phyloP scores from a whole-genome alignment of 2,329 filamentous ascomycete genomes.

The Camptophora hylomeconis region DNA sequence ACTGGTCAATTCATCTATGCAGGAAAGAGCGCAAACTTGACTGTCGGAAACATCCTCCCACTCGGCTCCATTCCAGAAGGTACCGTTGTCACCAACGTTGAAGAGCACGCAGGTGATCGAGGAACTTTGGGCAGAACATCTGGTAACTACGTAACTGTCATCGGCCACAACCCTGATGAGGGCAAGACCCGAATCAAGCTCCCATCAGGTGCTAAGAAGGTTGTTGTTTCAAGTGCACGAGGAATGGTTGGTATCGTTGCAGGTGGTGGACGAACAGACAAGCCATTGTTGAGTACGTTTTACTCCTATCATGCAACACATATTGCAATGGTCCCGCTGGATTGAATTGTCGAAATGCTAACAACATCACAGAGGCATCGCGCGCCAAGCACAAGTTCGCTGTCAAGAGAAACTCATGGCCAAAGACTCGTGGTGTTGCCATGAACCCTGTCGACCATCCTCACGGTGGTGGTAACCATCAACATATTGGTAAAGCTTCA shows the following conservation, averaged over 20 bases:
- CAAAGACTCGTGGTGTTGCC: conserved; percentile 99
- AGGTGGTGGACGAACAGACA: conserved; percentile 98
- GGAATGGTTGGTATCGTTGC: conserved; percentile 99
- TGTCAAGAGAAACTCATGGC: conserved; percentile 99
- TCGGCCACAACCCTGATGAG: conserved; percentile 96
- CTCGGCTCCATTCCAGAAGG: conserved; percentile 91
- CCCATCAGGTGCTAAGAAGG: conserved; percentile 97
- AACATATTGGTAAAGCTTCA: conserved; percentile 99
- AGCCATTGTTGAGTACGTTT: conserved; percentile 77
- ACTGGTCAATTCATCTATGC: conserved; percentile 99
- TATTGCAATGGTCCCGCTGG: too few species aligned
- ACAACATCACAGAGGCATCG: conserved; percentile 70
- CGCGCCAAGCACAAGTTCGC: conserved; percentile 99
- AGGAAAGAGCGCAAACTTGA: conserved; percentile 95
- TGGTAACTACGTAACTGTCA: conserved; percentile 97
- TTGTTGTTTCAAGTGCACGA: conserved; percentile 79
- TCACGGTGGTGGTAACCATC: conserved; percentile 99
- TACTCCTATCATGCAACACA: too few species aligned
- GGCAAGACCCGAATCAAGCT: conserved; percentile 99
- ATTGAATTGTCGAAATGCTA: conserved; percentile 9
- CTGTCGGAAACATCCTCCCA: conserved; percentile 94
- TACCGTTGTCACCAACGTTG: conserved; percentile 98
- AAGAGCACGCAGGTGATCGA: conserved; percentile 97
- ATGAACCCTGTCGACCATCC: conserved; percentile 99
- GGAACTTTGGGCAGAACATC: conserved; percentile 92